These are phyloP conservation scores for Pseudonectria buxi DNA, from an alignment of 2,329 filamentous ascomycete species.

Conservation along the genomic window DNA sequence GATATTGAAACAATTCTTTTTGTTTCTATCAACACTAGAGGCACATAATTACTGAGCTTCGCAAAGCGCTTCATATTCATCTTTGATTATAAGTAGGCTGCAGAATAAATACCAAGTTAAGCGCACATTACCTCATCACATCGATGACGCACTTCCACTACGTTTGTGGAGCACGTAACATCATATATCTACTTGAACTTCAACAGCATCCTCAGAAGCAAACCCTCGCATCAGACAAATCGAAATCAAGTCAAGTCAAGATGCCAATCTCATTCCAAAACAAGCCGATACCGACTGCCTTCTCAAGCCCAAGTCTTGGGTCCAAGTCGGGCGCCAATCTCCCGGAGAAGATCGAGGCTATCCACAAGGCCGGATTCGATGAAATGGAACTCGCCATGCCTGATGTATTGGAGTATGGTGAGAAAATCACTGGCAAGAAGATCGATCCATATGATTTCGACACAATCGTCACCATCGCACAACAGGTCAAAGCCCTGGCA, in stretches of 20 bases:
- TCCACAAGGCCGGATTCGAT: conserved; percentile 58
- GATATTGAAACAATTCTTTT: no score
- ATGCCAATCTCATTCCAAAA: conserved; percentile 4
- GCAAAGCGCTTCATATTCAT: no score
- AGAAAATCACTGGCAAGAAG: conserved; percentile 40
- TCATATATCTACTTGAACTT: no score
- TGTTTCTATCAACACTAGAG: no score
- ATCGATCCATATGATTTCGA: conserved; percentile 54
- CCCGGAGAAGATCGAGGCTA: conserved; percentile 53
- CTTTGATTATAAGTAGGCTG: no score
- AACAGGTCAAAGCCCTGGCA: conserved; percentile 48
- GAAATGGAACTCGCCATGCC: conserved; percentile 71
- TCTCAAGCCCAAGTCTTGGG: conserved; percentile 51
- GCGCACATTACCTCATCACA: no score
- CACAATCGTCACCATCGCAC: conserved; percentile 47
- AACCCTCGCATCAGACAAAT: no score
- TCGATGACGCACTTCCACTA: no score
- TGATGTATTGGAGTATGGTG: conserved; percentile 59
- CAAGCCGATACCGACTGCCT: conserved; percentile 38
- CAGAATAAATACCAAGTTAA: no score
- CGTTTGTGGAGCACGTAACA: no score
- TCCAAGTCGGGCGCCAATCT: conserved; percentile 41
- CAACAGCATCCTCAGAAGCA: no score
- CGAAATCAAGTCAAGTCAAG: not conserved
- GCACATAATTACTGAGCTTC: no score